Base-by-base conservation (phyloP, 139 green algal genomes). In the Chlamydomonas sp. region DNA sequence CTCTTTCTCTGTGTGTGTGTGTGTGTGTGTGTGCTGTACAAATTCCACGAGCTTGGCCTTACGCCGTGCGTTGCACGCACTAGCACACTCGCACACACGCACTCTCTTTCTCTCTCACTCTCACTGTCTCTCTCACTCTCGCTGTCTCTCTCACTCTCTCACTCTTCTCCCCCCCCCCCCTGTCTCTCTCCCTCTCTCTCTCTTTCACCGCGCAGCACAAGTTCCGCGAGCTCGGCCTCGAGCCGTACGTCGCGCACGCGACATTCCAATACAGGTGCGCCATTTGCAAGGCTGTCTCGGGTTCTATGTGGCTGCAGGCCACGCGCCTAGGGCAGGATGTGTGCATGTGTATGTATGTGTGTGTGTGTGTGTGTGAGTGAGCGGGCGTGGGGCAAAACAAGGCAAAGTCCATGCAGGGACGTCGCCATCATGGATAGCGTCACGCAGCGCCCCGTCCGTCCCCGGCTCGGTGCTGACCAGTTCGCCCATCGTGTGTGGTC, bases 311-410 rank as follows among this genome's bases (percentile, higher is more conserved):
- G 20, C 43, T 13, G 43, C 16, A 54, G 13, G 43, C 16, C 16
- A 54, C 43, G 43, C 16, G 43, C 13, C 20, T 13, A 20, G 20
- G 20, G 43, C 13, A 38, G 29, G 6, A 30, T 66, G 20, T 66
- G 58, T 66, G 20, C 38, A 30, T 66, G 31, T 36, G 58, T 66
- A 10, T 66, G 58, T 66, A 10, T 66, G 58, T 66, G 20, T 66
- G 58, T 66, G 20, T 66, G 58, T 66, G 20, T 66, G 10, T 37
- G 20, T 66, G 29, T 66, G 20, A 47, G 58, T 16, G 29, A 16
- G 20, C 38, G 58, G 43, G 13, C 16, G 43, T 54, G 43, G 43
- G 43, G 43, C 43, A 54, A 54, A 54, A 20, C 16, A 54, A 20
- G 16, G 20, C 13, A 20, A 20, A 54, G 13, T 13, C 20, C 20